Base-by-base conservation (phyloP, 345 rosid species). In the Acer negundo region DNA sequence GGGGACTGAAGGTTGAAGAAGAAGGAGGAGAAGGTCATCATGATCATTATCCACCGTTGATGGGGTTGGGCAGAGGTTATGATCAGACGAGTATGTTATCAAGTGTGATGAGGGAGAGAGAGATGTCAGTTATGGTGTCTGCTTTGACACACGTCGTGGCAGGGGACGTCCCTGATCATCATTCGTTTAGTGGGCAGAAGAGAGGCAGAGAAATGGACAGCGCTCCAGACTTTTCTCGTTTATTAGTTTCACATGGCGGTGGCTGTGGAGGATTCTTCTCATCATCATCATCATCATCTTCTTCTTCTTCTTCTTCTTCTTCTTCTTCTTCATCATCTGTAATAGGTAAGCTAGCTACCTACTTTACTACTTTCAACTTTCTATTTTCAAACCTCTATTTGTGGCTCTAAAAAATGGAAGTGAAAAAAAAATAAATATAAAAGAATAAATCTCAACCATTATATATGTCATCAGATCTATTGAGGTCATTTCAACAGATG, bases 81-180 rank as follows among this genome's bases (percentile, higher is more conserved):
- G 16, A 49, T 53, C n/a, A 17, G n/a, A 53, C 58, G 58, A 24
- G 63, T 2, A 53, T 77, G 62, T 61, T 85, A 49, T 77, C 85
- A 2, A 64, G 85, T 46, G 31, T 62, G 66, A 77, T 77, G 46
- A 89, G 89, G 77, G 91, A 91, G 77, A 83, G 79, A 84, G 98
- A 94, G 90, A 91, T 86, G 92, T 84, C 90, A 3, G 87, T 80
- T 0, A 93, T 93, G 78, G 97, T 93, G 70, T 82, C 95, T 67
- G 95, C 98, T 79, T 80, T 94, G 80, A 82, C 85, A 1, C 90
- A 82, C 70, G 97, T 93, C 3, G 91, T 94, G 47, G 80, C 94
- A 1, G 97, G 98, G 24, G 88, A 88, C 53, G 87, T 80, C 62
- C 87, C 85, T 0, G 59, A n/a, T 1, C 72, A 13, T 3, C 56